Evolutionary conservation across 2,329 filamentous ascomycete species (phyloP), one percentile per base, ranked within the genome.

Genomic region (Trichoderma atrobrunneum): DNA sequence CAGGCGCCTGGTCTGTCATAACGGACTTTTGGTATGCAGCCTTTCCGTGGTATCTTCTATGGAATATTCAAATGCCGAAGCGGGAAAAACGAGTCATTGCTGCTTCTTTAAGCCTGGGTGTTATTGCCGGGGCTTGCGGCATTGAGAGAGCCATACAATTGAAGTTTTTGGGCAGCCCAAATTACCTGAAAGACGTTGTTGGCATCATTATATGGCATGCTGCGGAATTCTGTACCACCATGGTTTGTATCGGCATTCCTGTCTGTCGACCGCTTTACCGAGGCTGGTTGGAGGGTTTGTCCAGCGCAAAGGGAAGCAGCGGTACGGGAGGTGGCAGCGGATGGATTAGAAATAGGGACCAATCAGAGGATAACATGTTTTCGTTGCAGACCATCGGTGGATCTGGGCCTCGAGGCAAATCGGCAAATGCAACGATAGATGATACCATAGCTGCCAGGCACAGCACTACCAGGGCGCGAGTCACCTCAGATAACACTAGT

Each of bases 211-310:
- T 62, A 16, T 62, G 60, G 60, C 60, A 62, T n/a, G 60, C 60
- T 39, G 32, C 60, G 21, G 60, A 62, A 18, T 62, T 62, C 5
- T 62, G 32, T 18, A 24, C 60, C 2, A 62, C 60, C n/a, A 62
- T 62, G 60, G 60, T 62, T 14, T 62, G 60, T 34, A 62, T 62
- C 60, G 60, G 60, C n/a, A 62, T 62, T 62, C 60, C 60, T 21
- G 60, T 62, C 60, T 62, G 60, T 30, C 32, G 60, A 26, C 60
- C 60, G 12, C 60, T 62, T 39, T 62, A 36, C 60, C 32, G 60
- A 62, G 60, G 26, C 32, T 62, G 60, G 60, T 7, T 39, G 21
- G n/a, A 62, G 3, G 30, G 21, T 7, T 26, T 18, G 32, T 30
- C 30, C 4, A 14, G 21, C 11, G 30, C 32, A 11, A 62, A 34